These are phyloP conservation scores for Populus nigra DNA, from an alignment of 345 rosid species.

Conservation along the genomic window DNA sequence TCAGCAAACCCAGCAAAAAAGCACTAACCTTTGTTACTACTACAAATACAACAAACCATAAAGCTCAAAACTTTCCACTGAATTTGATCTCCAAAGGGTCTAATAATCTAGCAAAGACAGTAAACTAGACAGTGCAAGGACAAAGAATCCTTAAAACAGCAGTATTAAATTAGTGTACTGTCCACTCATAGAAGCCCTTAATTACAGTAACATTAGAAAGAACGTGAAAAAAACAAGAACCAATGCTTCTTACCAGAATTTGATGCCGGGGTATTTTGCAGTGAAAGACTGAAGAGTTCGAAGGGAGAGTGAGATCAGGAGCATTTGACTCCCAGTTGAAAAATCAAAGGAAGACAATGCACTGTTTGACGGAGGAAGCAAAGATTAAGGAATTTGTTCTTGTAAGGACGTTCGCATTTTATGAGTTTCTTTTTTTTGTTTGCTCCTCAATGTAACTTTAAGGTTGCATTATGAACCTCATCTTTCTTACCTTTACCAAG, in stretches of 20 bases:
- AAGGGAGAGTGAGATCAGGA: not conserved
- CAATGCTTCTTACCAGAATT: conserved; percentile 6
- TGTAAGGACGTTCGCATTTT: not conserved
- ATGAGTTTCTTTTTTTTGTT: not conserved
- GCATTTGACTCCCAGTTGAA: not conserved
- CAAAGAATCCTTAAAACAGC: conserved; percentile 2
- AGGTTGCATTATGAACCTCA: no score
- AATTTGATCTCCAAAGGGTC: not conserved
- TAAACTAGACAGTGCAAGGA: not conserved
- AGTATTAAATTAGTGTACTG: not conserved
- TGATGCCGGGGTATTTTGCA: not conserved
- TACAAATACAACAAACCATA: not conserved
- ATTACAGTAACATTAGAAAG: not conserved
- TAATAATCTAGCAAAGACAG: not conserved
- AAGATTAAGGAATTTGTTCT: no score
- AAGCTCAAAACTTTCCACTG: not conserved
- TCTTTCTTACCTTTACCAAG: no score
- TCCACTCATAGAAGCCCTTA: not conserved
- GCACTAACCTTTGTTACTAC: not conserved
- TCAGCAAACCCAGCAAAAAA: conserved; percentile 3
- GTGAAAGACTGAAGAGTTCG: not conserved
- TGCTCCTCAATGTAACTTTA: no score
- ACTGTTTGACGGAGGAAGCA: no score
- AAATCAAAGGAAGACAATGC: no score
- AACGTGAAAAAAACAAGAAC: not conserved